Percentiles rank a stretch among this genome's conserved stretches.
Evolutionary conservation across 257 asterid species (phyloP).

Genomic region (Haberlea rhodopensis): DNA sequence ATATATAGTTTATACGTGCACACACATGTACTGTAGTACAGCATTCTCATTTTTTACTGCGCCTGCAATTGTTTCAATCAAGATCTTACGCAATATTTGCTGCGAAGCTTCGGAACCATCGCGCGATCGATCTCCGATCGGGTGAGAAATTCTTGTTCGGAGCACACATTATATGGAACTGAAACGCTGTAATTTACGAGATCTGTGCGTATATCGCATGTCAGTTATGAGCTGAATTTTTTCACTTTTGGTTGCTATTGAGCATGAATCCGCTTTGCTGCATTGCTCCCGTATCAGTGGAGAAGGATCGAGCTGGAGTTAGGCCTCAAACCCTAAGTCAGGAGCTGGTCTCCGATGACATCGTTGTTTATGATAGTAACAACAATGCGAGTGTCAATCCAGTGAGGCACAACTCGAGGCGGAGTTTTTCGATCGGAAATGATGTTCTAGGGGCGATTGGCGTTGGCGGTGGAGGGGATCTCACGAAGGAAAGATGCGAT

Average conservation of each 20-base stretch:
- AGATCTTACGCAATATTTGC: conserved; percentile 45
- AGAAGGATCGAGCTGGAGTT: conserved; percentile 71
- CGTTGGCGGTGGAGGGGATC: conserved; percentile 40
- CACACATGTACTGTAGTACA: conserved; percentile 14
- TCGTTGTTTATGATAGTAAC: conserved; percentile 20
- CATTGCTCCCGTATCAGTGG: conserved; percentile 98
- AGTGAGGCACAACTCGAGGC: conserved; percentile 52
- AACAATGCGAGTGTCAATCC: conserved; percentile 36
- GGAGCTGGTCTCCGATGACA: conserved; percentile 42
- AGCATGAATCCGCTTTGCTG: conserved; percentile 97
- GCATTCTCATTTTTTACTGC: not conserved
- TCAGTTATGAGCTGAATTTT: conserved; percentile 13
- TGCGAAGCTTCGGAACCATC: conserved; percentile 31
- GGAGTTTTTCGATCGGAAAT: conserved; percentile 52
- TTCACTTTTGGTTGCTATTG: conserved; percentile 1
- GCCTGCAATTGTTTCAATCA: conserved; percentile 16
- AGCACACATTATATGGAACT: conserved; percentile 21
- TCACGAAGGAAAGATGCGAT: conserved; percentile 32
- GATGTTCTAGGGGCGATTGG: conserved; percentile 37
- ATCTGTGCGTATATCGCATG: conserved; percentile 30
- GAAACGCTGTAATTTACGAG: conserved; percentile 28
- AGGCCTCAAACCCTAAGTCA: conserved; percentile 62
- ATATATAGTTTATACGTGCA: conserved; percentile 33
- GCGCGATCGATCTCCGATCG: conserved; percentile 65
- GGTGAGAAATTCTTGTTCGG: conserved; percentile 33